phyloP scores from a whole-genome alignment of 169 alveolate genomes.

The Fabrea salina region DNA sequence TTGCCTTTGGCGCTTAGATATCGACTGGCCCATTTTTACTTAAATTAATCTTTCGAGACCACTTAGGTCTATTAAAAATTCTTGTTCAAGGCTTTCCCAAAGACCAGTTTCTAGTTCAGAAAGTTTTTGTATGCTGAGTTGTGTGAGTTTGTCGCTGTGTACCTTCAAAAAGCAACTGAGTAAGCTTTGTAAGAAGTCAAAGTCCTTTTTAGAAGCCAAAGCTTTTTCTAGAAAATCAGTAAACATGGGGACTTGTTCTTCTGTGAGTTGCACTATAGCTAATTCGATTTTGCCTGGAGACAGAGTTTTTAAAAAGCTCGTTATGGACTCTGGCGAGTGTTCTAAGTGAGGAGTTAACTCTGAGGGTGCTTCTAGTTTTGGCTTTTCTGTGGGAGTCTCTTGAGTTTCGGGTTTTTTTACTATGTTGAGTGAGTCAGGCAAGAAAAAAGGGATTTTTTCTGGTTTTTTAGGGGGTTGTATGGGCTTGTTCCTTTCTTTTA shows the following conservation, averaged over 20 bases:
- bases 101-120: neutral
- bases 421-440: conserved; percentile 45
- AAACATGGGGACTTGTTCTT: neutral
- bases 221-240: neutral
- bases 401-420: neutral
- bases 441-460: conserved; percentile 84
- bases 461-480: conserved; percentile 71
- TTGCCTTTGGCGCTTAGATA: too few relatives aligned
- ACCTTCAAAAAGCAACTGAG: conserved; percentile 2
- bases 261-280: neutral
- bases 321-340: neutral
- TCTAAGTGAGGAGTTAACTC: neutral
- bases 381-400: neutral
- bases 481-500: conserved; percentile 84
- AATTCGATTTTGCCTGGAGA: conserved; percentile 29
- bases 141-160: neutral
- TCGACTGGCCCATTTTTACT: too few relatives aligned
- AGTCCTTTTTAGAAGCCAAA: neutral
- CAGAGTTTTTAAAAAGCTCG: neutral
- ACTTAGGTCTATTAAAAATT: neutral
- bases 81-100: neutral
- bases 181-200: conserved; percentile 18
- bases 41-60: conserved; percentile 17
- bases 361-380: neutral
- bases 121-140: neutral